Percentiles rank a stretch among this genome's conserved stretches.
These are phyloP conservation scores for Talaromyces proteolyticus DNA, from an alignment of 495 filamentous ascomycete species.

Conservation along the genomic window DNA sequence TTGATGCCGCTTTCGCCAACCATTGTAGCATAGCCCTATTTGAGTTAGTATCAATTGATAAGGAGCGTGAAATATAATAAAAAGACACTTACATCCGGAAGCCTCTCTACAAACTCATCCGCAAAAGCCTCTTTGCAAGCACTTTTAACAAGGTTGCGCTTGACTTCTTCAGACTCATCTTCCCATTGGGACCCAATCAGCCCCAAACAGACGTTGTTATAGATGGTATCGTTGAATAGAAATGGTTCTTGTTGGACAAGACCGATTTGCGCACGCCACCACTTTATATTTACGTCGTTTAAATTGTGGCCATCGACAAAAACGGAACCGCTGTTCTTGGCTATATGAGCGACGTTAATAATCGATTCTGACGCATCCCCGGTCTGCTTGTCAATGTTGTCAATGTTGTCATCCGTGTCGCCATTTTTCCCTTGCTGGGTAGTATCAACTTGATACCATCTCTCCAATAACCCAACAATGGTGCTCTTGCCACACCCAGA, in stretches of 20 bases:
- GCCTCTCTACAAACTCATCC: constrained; percentile 23
- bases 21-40: constrained; percentile 19
- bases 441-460: constrained; percentile 48
- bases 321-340: constrained; percentile 32
- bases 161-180: constrained; percentile 38
- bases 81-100: constrained; percentile 16
- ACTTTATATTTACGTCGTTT: constrained; percentile 49
- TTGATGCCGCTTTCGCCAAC: constrained; percentile 27
- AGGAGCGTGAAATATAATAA: not conserved
- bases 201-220: constrained; percentile 59
- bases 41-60: not conserved
- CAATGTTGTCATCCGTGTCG: not conserved
- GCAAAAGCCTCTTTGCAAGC: constrained; percentile 22
- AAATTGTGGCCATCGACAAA: constrained; percentile 42
- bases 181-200: constrained; percentile 57
- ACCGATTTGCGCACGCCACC: constrained; percentile 60
- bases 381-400: no score
- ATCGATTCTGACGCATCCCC: not conserved
- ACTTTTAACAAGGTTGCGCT: constrained; percentile 30
- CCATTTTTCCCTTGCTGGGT: not conserved
- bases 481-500: constrained; percentile 62
- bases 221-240: constrained; percentile 64
- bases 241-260: constrained; percentile 67
- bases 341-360: not conserved
- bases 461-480: constrained; percentile 55